Evolutionary conservation across 108 stramenopile species (phyloP).

Genomic region (Pseudonitzschia multiseries): DNA sequence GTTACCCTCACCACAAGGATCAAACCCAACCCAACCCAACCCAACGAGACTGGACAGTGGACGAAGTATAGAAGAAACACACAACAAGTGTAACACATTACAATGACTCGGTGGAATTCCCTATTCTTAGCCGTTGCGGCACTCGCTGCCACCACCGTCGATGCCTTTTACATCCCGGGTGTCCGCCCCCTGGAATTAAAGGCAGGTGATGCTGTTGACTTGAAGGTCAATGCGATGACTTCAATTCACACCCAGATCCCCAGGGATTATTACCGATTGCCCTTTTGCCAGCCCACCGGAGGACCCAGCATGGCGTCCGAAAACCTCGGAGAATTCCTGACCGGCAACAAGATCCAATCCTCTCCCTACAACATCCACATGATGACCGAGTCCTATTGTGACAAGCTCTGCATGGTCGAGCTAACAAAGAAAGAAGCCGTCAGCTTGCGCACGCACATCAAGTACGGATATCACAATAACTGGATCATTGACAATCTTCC

Average conservation of each 20-base stretch:
- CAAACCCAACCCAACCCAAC: too few relatives aligned
- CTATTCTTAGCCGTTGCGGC: neutral
- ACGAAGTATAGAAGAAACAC: too few relatives aligned
- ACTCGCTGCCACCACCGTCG: neutral
- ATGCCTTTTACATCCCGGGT: constrained; percentile 87
- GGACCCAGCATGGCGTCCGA: constrained; percentile 88
- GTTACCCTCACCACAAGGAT: too few relatives aligned
- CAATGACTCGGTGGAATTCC: neutral
- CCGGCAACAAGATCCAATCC: constrained; percentile 96
- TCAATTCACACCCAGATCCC: constrained; percentile 94
- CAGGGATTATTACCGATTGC: constrained; percentile 93
- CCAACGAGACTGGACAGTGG: too few relatives aligned
- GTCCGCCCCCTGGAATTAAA: constrained; percentile 77
- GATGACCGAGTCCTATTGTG: constrained; percentile 84
- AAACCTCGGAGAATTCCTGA: constrained; percentile 91
- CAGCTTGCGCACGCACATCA: constrained; percentile 68
- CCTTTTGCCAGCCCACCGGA: constrained; percentile 91
- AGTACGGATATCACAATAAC: constrained; percentile 94
- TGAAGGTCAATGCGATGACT: constrained; percentile 91
- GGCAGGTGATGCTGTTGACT: constrained; percentile 61
- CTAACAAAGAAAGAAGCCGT: constrained; percentile 58
- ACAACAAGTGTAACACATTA: neutral
- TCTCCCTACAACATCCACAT: constrained; percentile 92
- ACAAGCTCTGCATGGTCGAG: constrained; percentile 67
- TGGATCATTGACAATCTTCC: constrained; percentile 99